phyloP scores from a whole-genome alignment of 73 alveolate genomes.

The Paramecium bursaria region DNA sequence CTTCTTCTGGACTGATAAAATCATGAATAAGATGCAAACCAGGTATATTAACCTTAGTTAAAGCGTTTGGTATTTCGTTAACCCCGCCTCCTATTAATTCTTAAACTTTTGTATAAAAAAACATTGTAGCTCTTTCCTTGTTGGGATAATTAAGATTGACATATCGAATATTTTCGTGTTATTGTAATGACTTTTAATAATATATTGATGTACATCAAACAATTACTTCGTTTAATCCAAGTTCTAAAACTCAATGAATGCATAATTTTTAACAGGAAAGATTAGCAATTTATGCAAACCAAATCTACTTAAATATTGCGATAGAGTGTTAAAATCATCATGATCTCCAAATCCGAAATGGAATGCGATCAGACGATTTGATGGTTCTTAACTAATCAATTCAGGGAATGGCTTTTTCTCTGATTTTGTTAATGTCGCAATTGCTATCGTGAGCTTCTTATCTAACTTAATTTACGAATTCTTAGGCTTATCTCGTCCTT shows the following conservation, averaged over 20 bases:
- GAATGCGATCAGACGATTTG: conserved; percentile 61
- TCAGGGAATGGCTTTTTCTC: conserved; percentile 48
- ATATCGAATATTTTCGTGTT: conserved; percentile 53
- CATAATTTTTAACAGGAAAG: conserved; percentile 65
- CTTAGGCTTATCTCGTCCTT: conserved; percentile 31
- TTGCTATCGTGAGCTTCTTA: conserved; percentile 55
- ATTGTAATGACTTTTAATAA: background rate
- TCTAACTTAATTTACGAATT: conserved; percentile 33
- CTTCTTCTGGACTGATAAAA: conserved; percentile 82
- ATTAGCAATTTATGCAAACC: conserved; percentile 58
- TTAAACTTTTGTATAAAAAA: conserved; percentile 36
- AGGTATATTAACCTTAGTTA: conserved; percentile 69
- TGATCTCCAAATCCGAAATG: conserved; percentile 70
- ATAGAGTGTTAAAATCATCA: conserved; percentile 55
- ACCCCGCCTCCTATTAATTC: conserved; percentile 52
- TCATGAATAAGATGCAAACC: conserved; percentile 80
- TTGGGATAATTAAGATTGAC: conserved; percentile 50
- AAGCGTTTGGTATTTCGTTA: conserved; percentile 68
- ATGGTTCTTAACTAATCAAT: conserved; percentile 48
- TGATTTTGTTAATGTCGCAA: conserved; percentile 50
- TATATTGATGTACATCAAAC: background rate
- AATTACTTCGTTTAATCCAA: conserved; percentile 23
- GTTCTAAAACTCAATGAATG: conserved; percentile 49
- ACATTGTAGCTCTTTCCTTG: conserved; percentile 65
- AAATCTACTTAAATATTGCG: conserved; percentile 22